Base-by-base conservation (phyloP, 2,329 filamentous ascomycete species). In the Phialocephala sp. region DNA sequence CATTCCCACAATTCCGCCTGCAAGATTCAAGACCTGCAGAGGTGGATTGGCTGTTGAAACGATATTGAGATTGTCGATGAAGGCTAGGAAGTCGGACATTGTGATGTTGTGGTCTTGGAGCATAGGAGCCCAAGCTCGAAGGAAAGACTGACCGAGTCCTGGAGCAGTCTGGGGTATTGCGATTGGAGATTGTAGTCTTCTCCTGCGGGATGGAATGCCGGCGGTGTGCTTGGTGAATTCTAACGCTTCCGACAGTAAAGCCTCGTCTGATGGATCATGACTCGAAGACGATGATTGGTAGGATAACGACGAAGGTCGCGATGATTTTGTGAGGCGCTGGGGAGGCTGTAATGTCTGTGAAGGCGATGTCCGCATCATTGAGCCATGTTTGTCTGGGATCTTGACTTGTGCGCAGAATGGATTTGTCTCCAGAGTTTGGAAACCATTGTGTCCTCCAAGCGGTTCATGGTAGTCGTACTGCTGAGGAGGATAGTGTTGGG, bases 31-130 rank as follows among this genome's bases (percentile, higher is more conserved):
- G 14, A 73, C 65, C 57, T 73, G 71, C 2, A 76, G 61, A 12
- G 73, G 75, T 14, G 75, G 72, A 15, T 74, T 69, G 1, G 77
- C 73, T 1, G 76, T 70, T 11, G 76, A 74, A 12, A 77, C 72
- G 2, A 77, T 72, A 62, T 80, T 80, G 9, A 80, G 72, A 24
- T 72, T 72, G 68, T 80, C 78, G 65, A 80, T 72, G 66, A 78
- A 78, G 18, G 73, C 66, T 9, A 79, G 61, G 52, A 77, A 77
- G 32, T 72, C 68, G 8, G 66, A 60, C 45, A 62, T 65, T 12
- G 66, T 66, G 56, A 78, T 67, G 57, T 63, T 67, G 63, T 72
- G 67, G n/a, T 68, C 50, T 20, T 62, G 64, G 4, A 76, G 69
- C 50, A 64, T 62, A 6, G 72, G 70, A 5, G 69, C 65, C 69